These are phyloP conservation scores for Cryptococcus jaspeensis DNA, from an alignment of 1,284 basidiomycete genomes.

Conservation along the genomic window DNA sequence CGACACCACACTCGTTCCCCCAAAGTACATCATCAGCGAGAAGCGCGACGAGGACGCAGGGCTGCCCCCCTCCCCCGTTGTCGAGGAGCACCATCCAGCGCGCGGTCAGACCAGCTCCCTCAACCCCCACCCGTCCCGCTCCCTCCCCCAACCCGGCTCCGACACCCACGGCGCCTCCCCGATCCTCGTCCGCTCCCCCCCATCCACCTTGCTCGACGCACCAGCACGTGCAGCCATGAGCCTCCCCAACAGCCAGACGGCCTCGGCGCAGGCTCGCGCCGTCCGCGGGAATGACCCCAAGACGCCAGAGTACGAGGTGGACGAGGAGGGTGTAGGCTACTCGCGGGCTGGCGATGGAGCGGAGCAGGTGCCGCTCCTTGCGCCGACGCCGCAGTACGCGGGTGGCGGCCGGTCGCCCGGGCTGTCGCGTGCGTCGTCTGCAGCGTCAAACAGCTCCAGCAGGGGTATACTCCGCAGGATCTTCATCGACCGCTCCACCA, in stretches of 20 bases:
- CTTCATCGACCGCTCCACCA: slow-evolving; percentile 47
- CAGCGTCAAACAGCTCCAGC: slow-evolving; percentile 27
- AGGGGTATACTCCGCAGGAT: slow-evolving; percentile 45
- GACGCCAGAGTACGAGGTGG: slow-evolving; percentile 43
- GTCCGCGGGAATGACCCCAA: slow-evolving; percentile 32
- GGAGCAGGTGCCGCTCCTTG: slow-evolving; percentile 27
- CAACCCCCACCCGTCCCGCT: slow-evolving; percentile 13
- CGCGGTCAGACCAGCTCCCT: slow-evolving; percentile 12
- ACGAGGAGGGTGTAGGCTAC: slow-evolving; percentile 16
- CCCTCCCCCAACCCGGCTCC: slow-evolving; percentile 4
- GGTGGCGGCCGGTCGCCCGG: slow-evolving; percentile 9
- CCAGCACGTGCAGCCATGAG: slow-evolving; percentile 45
- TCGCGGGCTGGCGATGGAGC: slow-evolving; percentile 2
- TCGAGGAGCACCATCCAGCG: neutral
- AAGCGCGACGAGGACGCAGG: slow-evolving; percentile 14
- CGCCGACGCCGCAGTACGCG: slow-evolving; percentile 28
- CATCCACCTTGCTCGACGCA: slow-evolving; percentile 42
- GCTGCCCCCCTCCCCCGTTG: slow-evolving; percentile 1
- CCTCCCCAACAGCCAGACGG: slow-evolving; percentile 40
- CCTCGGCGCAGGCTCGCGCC: slow-evolving; percentile 41
- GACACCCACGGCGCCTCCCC: neutral
- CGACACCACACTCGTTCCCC: slow-evolving; percentile 20
- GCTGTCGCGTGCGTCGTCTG: slow-evolving; percentile 33
- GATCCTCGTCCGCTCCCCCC: slow-evolving; percentile 29
- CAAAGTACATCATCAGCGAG: slow-evolving; percentile 20